These are phyloP conservation scores for Petunia axillaris DNA, from an alignment of 257 asterid genomes.

Conservation along the genomic window DNA sequence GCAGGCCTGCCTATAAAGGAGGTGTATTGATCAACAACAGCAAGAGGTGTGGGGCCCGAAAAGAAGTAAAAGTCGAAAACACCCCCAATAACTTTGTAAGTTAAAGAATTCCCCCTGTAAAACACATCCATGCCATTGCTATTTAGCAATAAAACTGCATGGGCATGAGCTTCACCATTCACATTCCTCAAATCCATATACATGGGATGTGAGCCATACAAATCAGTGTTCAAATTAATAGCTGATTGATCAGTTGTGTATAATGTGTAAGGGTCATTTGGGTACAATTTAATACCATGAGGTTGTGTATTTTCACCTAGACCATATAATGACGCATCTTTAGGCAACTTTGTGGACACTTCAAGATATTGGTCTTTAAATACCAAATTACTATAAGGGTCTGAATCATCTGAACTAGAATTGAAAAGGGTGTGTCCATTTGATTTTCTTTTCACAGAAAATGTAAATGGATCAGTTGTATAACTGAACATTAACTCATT, in stretches of 20 bases:
- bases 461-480: conserved; percentile 75
- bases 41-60: conserved; percentile 86
- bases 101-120: conserved; percentile 77
- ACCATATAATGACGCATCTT: conserved; percentile 82
- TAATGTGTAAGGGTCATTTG: conserved; percentile 78
- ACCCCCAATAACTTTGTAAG: conserved; percentile 94
- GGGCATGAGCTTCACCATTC: conserved; percentile 62
- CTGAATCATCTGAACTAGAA: conserved; percentile 55
- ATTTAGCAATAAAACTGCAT: conserved; percentile 77
- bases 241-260: conserved; percentile 84
- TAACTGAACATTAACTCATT: conserved; percentile 68
- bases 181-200: conserved; percentile 86
- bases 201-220: conserved; percentile 95
- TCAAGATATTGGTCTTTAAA: conserved; percentile 96
- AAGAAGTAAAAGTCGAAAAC: conserved; percentile 91
- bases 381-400: conserved; percentile 56
- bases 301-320: conserved; percentile 90
- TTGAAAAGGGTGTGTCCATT: conserved; percentile 78
- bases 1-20: conserved; percentile 85
- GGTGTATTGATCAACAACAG: conserved; percentile 89
- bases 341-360: conserved; percentile 75
- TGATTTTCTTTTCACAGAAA: conserved; percentile 71
- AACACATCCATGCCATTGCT: conserved; percentile 98
- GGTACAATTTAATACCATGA: conserved; percentile 77
- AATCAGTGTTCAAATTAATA: conserved; percentile 72